phyloP scores from a whole-genome alignment of 1,284 basidiomycete genomes.

The Megacollybia platyphylla region DNA sequence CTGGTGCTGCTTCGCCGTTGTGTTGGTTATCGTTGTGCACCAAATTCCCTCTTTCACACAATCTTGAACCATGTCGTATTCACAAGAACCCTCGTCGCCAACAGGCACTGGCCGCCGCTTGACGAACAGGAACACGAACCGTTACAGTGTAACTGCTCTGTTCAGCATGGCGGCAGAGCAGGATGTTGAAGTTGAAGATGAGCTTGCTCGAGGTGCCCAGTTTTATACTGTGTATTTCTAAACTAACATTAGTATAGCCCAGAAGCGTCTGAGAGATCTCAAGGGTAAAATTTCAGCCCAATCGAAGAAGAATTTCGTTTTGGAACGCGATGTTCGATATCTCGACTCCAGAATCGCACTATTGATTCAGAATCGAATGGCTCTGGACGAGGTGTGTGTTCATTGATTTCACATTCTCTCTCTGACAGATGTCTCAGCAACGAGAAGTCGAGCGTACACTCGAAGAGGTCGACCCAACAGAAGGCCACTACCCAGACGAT shows the following conservation, averaged over 20 bases:
- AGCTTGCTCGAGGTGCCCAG: slow-evolving; percentile 77
- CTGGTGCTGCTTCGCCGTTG: slow-evolving; percentile 13
- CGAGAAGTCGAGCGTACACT: slow-evolving; percentile 89
- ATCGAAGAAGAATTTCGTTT: slow-evolving; percentile 98
- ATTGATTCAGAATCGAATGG: slow-evolving; percentile 97
- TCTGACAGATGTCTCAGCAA: slow-evolving; percentile 38
- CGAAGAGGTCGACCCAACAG: slow-evolving; percentile 87
- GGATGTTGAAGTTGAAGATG: slow-evolving; percentile 97
- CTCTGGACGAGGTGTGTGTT: slow-evolving; percentile 75
- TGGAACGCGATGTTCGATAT: slow-evolving; percentile 96
- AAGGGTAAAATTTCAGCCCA: slow-evolving; percentile 97
- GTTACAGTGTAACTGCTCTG: slow-evolving; percentile 91
- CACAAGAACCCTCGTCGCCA: slow-evolving; percentile 50
- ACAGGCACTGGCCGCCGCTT: slow-evolving; percentile 54
- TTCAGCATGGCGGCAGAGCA: slow-evolving; percentile 98
- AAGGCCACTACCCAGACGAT: slow-evolving; percentile 87
- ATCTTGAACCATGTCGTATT: slow-evolving; percentile 42
- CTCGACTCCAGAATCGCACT: slow-evolving; percentile 96
- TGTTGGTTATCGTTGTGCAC: slow-evolving; percentile 6
- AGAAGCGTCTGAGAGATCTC: slow-evolving; percentile 90
- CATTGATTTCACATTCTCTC: background rate
- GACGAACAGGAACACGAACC: slow-evolving; percentile 89
- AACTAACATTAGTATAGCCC: slow-evolving; percentile 38
- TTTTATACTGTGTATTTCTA: slow-evolving; percentile 1
- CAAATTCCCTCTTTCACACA: slow-evolving; percentile 7